Percentiles rank a stretch among this genome's conserved stretches.
Conservation (phyloP, 73 alveolate genomes). For the Paramecium sexaurelia region DNA sequence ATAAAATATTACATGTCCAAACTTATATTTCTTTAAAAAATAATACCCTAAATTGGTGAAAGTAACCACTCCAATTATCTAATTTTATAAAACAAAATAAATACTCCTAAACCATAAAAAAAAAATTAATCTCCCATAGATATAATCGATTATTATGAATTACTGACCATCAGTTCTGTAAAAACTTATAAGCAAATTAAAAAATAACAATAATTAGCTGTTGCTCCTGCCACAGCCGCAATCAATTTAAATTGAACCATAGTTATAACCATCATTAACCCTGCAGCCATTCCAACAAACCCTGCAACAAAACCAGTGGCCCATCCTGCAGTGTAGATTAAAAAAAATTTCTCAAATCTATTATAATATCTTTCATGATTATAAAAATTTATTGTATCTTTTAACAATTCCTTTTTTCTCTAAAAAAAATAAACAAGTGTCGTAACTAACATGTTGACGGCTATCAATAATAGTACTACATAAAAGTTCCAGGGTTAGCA, state of each 20-base stretch:
- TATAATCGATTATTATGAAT: background rate
- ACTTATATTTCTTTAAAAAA: background rate
- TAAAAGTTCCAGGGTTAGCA: constrained; percentile 20
- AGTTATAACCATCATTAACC: constrained; percentile 7
- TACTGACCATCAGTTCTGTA: background rate
- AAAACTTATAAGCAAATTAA: background rate
- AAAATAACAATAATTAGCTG: constrained; percentile 37
- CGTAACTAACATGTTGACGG: background rate
- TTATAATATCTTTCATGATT: constrained; percentile 19
- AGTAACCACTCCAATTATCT: background rate
- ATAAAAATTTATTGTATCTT: background rate
- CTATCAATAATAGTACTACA: background rate
- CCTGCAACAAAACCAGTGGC: constrained; percentile 45
- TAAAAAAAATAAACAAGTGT: background rate
- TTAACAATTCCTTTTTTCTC: constrained; percentile 24
- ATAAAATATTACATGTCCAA: constrained; percentile 7
- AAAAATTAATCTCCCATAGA: constrained; percentile 5
- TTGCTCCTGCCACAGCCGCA: constrained; percentile 46
- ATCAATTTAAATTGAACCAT: constrained; percentile 37
- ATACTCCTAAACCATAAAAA: constrained; percentile 32
- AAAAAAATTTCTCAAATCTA: background rate
- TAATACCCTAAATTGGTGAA: constrained; percentile 32
- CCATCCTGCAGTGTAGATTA: constrained; percentile 5
- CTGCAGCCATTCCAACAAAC: constrained; percentile 53
- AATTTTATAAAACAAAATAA: background rate